Base-by-base conservation (phyloP, 805 yeast genomes). In the Saturnispora bothae region DNA sequence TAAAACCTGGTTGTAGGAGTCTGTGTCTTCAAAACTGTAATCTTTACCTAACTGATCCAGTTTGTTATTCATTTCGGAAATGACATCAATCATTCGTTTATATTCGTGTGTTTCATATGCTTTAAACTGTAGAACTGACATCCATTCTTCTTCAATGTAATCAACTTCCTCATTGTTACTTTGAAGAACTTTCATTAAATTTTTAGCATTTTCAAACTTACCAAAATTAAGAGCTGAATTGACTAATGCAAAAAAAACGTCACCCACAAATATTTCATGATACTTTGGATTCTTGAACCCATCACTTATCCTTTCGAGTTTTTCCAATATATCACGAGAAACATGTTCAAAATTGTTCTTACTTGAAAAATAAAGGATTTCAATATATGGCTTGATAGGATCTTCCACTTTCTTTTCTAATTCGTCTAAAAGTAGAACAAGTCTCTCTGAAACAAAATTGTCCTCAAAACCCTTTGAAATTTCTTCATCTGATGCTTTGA, bases 401-500 rank as follows among this genome's bases (percentile, higher is more conserved):
- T 35, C 23, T 1, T 26, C 14, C 4, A 44, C 16, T 23, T 52
- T 51, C 5, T 22, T 3, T 27, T 51, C 52, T 15, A 54, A 33
- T 6, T 43, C 38, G 21, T 43, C 42, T 4, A 53, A 14, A 9
- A 58, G 27, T 17, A 37, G 28, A 13, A 47, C 33, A 19, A 56
- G 35, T 17, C 47, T 44, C 7, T 36, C 32, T 17, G 43, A 43
- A 12, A 58, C 56, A 17, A 50, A 43, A 31, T 53, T 52, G 12
- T 45, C 54, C 20, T 53, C 57, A 32, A 43, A 48, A 34, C 54
- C 49, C 23, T 41, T 33, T 18, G 55, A 48, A 10, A 57, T 51
- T 32, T 51, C 58, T 28, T 40, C 43, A 40, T 57, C 59, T 19
- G 52, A 51, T 6, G 61, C 57, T n/a, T 35, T 35, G 33, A 55